Evolutionary conservation across 257 asterid genomes (phyloP), one percentile per base, ranked within the genome.

Genomic region (Catharanthus roseus): DNA sequence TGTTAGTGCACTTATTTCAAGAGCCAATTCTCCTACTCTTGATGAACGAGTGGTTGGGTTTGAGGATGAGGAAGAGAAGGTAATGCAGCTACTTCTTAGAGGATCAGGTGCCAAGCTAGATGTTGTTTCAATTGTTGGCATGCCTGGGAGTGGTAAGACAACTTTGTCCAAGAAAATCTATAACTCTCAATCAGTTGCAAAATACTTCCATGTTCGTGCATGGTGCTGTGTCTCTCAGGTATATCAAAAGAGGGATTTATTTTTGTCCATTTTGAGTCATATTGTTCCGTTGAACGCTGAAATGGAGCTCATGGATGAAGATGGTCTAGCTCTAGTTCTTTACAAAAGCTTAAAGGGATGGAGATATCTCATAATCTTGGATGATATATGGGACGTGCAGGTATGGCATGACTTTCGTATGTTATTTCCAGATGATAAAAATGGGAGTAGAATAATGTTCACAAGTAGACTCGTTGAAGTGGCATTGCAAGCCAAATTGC

Each of bases 91-190:
- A 7, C 76, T 76, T 16, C 23, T 49, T 68, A 13, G 62, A 60
- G 74, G 66, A n/a, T 10, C 24, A 23, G 26, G 0, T 33, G 1
- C 38, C 7, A 2, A 29, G 65, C 62, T 77, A 24, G 53, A 72
- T 41, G 51, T 72, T 34, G 9, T 77, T 11, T 53, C 81, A 38
- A 77, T 77, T 53, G 70, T 41, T 36, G 77, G 81, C 31, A 67
- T 77, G 81, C 71, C 71, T 1, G 77, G 81, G 0, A 39, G 29
- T n/a, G 76, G 76, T 4, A 76, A 76, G 61, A 65, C 76, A 1
- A 76, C 76, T 26, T 7, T 76, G 8, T 58, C 76, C 10, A 47
- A 39, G 29, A 76, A 51, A 28, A 23, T 76, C 31, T 63, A 21
- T 23, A 33, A 76, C 29, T 33, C 50, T 21, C 19, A 28, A 3